Evolutionary conservation across 345 rosid genomes (phyloP).

Genomic region (Rhodomyrtus tomentosa): DNA sequence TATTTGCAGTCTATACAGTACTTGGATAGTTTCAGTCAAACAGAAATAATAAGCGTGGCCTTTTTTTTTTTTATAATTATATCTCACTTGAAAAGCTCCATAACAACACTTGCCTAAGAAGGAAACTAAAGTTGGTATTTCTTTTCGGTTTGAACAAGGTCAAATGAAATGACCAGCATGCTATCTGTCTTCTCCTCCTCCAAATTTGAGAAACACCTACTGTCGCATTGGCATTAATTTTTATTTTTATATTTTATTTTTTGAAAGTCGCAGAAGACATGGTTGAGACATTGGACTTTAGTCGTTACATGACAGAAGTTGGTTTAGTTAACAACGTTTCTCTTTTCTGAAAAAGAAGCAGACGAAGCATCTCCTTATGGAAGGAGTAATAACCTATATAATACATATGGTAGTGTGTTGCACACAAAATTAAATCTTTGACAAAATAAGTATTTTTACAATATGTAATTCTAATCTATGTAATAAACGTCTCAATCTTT

Average conservation of each 20-base stretch:
- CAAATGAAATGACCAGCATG: background rate
- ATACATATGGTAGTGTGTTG: background rate
- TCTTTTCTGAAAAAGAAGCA: background rate
- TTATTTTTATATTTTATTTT: background rate
- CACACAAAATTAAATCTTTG: background rate
- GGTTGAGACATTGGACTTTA: background rate
- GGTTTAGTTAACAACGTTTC: background rate
- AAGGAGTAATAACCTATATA: background rate
- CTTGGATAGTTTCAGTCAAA: background rate
- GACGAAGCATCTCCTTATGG: background rate
- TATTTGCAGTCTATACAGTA: background rate
- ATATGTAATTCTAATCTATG: background rate
- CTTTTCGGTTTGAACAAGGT: background rate
- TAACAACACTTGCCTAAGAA: background rate
- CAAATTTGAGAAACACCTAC: background rate
- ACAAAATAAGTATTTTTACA: background rate
- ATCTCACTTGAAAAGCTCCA: background rate
- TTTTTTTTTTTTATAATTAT: background rate
- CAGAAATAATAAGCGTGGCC: background rate
- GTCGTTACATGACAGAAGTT: background rate
- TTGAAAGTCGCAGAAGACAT: background rate
- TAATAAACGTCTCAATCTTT: no score
- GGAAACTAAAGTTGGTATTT: background rate
- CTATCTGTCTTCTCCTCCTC: background rate
- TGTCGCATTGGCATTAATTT: background rate